Evolutionary conservation across 768 basidiomycete species (phyloP), one percentile per base, ranked within the genome.

Genomic region (Mycena rosella): DNA sequence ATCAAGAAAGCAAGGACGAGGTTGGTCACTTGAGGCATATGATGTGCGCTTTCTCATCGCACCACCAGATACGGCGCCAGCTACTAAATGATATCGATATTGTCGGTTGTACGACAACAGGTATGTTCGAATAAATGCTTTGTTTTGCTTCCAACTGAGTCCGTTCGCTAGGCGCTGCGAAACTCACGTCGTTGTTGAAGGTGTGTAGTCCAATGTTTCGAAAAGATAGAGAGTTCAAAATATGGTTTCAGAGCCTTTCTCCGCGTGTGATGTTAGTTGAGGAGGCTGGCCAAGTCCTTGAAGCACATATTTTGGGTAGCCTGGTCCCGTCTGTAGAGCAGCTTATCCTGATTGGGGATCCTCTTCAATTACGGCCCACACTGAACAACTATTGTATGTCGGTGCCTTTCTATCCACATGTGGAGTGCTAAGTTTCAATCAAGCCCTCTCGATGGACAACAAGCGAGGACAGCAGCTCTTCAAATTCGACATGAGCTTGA

Each of bases 261-360:
- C 92, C 92, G 0, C 84, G 82, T 34, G 86, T 93, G 0, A 74
- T 93, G 52, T 78, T 94, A 53, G 89, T 94, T 0, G 92, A 95
- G 75, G 93, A 94, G 74, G 93, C 93, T 0, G 93, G 93, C 0
- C 93, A 95, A 77, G 91, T 94, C 2, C 83, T 94, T 30, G 93
- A 94, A 77, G 90, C 93, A 4, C 93, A 94, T 68, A 83, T 94
- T 18, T 76, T 94, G 7, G 86, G 86, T 3, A 86, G 84, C 40
- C 80, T 93, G 1, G 91, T 91, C 3, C 83, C 85, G 0, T 86
- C 88, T 4, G 84, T 94, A 0, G 84, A 93, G 64, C 92, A 94
- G 42, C 79, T 94, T 24, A 92, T 95, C 63, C 80, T 89, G 47
- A 93, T 94, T n/a, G 93, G 93, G 0, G 93, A 95, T 68, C 93